Evolutionary conservation across 169 alveolate species (phyloP).

Genomic region (Eimeria acervulina): DNA sequence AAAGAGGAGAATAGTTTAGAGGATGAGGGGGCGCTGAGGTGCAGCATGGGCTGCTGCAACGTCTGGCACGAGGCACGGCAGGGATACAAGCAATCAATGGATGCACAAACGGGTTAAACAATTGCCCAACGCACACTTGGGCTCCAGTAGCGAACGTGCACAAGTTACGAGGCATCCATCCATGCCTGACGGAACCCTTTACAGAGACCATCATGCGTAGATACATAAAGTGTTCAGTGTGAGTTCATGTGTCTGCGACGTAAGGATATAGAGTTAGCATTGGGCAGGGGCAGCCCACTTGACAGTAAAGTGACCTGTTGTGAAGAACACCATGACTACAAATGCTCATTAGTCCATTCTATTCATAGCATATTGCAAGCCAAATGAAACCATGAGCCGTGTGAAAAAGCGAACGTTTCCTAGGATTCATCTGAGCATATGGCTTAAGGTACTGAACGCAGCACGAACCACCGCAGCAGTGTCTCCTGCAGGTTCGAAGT

Average conservation of each 20-base stretch:
- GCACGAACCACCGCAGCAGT: background rate
- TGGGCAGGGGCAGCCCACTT: background rate
- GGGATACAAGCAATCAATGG: background rate
- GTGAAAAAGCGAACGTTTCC: background rate
- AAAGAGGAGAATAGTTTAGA: too few relatives aligned
- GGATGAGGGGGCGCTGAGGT: background rate
- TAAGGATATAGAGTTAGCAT: too few relatives aligned
- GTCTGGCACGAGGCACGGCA: background rate
- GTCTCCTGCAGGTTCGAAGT: background rate
- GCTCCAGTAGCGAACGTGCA: background rate
- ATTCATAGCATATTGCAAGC: background rate
- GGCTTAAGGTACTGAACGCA: background rate
- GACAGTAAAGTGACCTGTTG: background rate
- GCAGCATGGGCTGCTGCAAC: background rate
- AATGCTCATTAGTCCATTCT: background rate
- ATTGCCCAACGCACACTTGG: background rate
- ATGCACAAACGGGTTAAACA: background rate
- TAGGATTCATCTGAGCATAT: background rate
- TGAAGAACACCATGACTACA: background rate
- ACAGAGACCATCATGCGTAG: background rate
- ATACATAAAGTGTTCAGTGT: background rate
- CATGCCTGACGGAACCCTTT: background rate
- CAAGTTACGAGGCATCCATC: background rate
- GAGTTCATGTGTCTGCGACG: background rate
- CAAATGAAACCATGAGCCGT: background rate